Base-by-base conservation (phyloP, 495 filamentous ascomycete genomes). In the Daldinia decipiens region DNA sequence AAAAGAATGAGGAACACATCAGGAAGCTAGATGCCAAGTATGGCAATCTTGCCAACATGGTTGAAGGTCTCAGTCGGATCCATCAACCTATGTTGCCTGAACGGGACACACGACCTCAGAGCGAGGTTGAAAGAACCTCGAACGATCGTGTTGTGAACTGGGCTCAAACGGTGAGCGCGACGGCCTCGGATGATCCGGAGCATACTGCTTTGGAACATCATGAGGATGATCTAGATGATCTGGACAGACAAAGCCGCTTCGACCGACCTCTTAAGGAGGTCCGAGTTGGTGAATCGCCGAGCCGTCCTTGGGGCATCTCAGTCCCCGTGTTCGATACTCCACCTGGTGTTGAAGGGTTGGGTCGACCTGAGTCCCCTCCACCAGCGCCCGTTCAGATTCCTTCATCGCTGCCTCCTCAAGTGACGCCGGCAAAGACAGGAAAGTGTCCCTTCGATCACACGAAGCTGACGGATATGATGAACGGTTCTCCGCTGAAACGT, bases 1-100 rank as follows among this genome's bases (percentile, higher is more conserved):
- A 97, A 76, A 87, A 86, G 75, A 94, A 94, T 74, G 88, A 91
- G 29, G 86, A 91, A 65, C 91, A 92, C 65, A 93, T 97, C 72
- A 87, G 87, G 60, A 90, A 93, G 73, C 82, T 97, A 27, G 94
- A 97, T 74, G 92, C 91, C 43, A 97, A 97, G 72, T 97, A 97
- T 70, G 94, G 93, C 3, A 93, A 88, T 73, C 82, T 97, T 26
- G 92, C 91, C 62, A 94, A 85, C 79, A 97, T 97, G 93, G 94
- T 97, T 55, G 88, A 92, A 75, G 92, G 92, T 24, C 82, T 97
- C 27, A 90, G 93, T 52, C 83, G 86, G 61, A 93, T 94, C 68
- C 94, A 97, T 74, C 90, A 93, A 77, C 87, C 91, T 0, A 89
- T 93, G 84, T 80, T 97, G 9, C 92, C 92, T 0, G 80, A 84